A percentile compares a stretch with the other conserved stretches of the same genome.
These are phyloP conservation scores for Macroventuria anomochaeta DNA, from an alignment of 2,329 filamentous ascomycete genomes.

Conservation along the genomic window DNA sequence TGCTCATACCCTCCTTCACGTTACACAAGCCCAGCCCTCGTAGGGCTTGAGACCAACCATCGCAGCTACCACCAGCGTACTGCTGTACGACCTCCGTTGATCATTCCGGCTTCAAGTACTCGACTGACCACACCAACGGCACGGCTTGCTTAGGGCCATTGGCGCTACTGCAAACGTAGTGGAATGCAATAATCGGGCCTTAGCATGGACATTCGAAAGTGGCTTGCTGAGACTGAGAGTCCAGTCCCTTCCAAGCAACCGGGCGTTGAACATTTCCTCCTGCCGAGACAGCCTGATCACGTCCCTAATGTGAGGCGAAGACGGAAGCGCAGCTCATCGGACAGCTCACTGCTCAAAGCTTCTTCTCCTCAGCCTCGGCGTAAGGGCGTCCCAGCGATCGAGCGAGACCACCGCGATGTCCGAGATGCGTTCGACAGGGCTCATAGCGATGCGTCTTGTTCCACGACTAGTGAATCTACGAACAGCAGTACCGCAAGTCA, in stretches of 20 bases:
- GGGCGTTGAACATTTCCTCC: constrained; percentile 28
- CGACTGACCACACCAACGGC: constrained; percentile 11
- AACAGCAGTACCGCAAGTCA: constrained; percentile 28
- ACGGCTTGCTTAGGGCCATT: constrained; percentile 28
- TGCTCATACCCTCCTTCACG: constrained; percentile 10
- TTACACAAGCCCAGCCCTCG: constrained; percentile 36
- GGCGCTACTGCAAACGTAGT: constrained; percentile 1
- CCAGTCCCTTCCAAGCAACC: constrained; percentile 34
- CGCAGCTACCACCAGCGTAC: constrained; percentile 23
- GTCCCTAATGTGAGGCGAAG: constrained; percentile 29
- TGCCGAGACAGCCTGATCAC: constrained; percentile 25
- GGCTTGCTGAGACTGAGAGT: constrained; percentile 53
- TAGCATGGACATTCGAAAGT: constrained; percentile 54
- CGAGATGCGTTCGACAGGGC: constrained; percentile 14
- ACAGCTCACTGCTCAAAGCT: constrained; percentile 48
- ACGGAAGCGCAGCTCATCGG: constrained; percentile 47
- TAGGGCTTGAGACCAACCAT: constrained; percentile 21
- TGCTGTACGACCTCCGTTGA: constrained; percentile 31
- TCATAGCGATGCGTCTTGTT: constrained; percentile 24
- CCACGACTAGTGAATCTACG: constrained; percentile 22
- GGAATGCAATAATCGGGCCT: constrained; percentile 8
- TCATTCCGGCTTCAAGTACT: neutral
- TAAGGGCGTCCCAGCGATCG: constrained; percentile 10
- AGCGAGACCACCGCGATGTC: constrained; percentile 11
- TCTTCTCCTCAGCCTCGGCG: constrained; percentile 18